Base-by-base conservation (phyloP, 2,329 filamentous ascomycete genomes). In the Amauroascus niger region DNA sequence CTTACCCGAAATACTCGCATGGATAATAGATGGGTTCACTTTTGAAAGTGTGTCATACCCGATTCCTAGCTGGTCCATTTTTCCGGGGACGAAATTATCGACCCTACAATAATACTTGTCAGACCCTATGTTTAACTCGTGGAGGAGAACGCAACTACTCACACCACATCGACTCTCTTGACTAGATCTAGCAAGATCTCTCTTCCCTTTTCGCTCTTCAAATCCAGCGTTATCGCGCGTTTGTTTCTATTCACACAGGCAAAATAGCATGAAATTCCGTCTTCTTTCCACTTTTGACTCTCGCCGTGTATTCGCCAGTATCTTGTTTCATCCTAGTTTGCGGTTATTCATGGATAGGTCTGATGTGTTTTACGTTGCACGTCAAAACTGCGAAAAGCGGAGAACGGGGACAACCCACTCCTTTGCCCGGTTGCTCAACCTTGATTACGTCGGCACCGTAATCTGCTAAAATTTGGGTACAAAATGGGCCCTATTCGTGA, bases 1-100 rank as follows among this genome's bases (percentile, higher is more conserved):
- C 55, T n/a, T 30, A 65, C 64, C 71, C 46, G 72, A 73, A 1
- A 75, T 65, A 35, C 69, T 71, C 1, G 73, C 71, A 20, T 71
- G 69, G 30, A 76, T 72, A 18, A 75, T 61, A 2, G 62, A 53
- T 2, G 69, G 67, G 49, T 75, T 74, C 16, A 66, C 41, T 28
- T 63, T 59, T 2, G 60, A 62, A 30, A 75, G 58, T 3, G 50
- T 57, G 6, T 71, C 64, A 46, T 73, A 75, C 24, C 41, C 41
- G 18, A 45, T 45, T 16, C 41, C 41, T 2, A 45, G 41, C 13
- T 45, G 13, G n/a, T 28, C 41, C 41, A 45, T 26, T 20, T 45
- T 45, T 8, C 41, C 22, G 3, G 41, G 41, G 1, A 45, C 41
- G 9, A 45, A 45, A 45, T 45, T 45, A 18, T 45, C 41, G 14